Base-by-base conservation (phyloP, 192 early-diverging fungal genomes). In the Coemansia sp. region DNA sequence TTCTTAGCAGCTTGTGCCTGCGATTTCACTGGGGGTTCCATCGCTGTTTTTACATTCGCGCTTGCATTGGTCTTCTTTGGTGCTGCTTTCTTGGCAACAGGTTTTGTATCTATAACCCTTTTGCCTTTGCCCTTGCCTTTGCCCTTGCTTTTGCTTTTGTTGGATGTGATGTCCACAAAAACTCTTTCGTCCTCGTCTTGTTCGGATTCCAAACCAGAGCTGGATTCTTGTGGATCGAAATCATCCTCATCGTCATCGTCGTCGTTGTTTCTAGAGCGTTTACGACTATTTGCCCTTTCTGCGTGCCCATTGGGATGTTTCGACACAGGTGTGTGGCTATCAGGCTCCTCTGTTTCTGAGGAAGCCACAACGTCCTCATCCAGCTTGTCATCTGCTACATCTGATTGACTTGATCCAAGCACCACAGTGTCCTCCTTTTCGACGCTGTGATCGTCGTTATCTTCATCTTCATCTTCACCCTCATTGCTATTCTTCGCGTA, bases 181-280 rank as follows among this genome's bases (percentile, higher is more conserved):
- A 39, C 10, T 46, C 43, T 20, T 46, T 53, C 64, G 13, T 16
- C 55, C 2, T 16, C 34, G 34, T 48, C 16, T 12, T 63, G 56
- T 16, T 55, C 37, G 25, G 39, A 63, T 13, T 58, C 58, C 39
- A 56, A 76, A 25, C 63, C 68, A 12, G 58, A 64, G 23, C 66
- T 63, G 6, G 53, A 53, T 9, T 30, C 29, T 21, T 23, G 52
- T 25, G 28, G 35, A 16, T 68, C 68, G 16, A 39, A 70, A 2
- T 30, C 68, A 0, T 37, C 39, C 15, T 30, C 61, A 2, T 43
- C 51, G 23, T 56, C 57, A 6, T 62, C 43, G 26, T 49, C 61
- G 35, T 66, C 58, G 26, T 35, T 46, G 40, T 61, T 25, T 26
- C 48, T 51, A 16, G 48, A 8, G 7, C 48, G 23, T 8, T 51